Percentiles rank a stretch among this genome's conserved stretches.
These are phyloP conservation scores for Gastrolobium villosum DNA, from an alignment of 306 rosid species.

Conservation along the genomic window DNA sequence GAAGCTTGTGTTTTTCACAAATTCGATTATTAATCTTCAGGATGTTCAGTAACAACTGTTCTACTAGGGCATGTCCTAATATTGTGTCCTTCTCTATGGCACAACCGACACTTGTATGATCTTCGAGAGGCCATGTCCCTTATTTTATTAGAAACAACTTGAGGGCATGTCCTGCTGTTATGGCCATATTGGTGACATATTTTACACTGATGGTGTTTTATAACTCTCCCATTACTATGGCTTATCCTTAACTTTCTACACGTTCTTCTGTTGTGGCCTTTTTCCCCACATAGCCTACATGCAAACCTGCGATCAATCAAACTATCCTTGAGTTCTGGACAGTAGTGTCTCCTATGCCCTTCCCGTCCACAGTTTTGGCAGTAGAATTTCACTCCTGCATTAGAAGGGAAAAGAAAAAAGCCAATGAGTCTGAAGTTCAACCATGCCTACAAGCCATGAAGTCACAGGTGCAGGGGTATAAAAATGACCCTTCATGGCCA, in stretches of 20 bases:
- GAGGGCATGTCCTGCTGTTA: conserved; percentile 70
- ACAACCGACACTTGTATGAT: conserved; percentile 66
- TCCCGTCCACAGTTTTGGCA: conserved; percentile 89
- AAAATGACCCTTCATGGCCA: conserved; percentile 81
- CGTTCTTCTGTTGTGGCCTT: conserved; percentile 90
- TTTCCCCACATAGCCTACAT: conserved; percentile 75
- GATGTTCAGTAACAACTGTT: conserved; percentile 40
- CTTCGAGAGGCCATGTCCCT: conserved; percentile 38
- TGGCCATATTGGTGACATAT: conserved; percentile 74
- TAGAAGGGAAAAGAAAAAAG: conserved; percentile 1
- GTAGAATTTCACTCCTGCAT: conserved; percentile 82
- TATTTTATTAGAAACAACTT: conserved; percentile 34
- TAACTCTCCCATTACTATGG: conserved; percentile 41
- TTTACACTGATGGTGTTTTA: conserved; percentile 61
- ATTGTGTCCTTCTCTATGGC: conserved; percentile 76
- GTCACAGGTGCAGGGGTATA: conserved; percentile 13
- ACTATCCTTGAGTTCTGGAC: conserved; percentile 77
- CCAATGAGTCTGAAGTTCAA: conserved; percentile 35
- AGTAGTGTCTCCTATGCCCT: conserved; percentile 92
- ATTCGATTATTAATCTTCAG: conserved; percentile 42
- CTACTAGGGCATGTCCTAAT: conserved; percentile 77
- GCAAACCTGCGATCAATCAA: conserved; percentile 54
- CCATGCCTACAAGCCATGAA: conserved; percentile 31
- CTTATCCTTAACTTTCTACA: conserved; percentile 60
- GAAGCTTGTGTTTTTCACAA: conserved; percentile 21